These are phyloP conservation scores for Trametes versicolor DNA, from an alignment of 1,284 basidiomycete species.

Conservation along the genomic window DNA sequence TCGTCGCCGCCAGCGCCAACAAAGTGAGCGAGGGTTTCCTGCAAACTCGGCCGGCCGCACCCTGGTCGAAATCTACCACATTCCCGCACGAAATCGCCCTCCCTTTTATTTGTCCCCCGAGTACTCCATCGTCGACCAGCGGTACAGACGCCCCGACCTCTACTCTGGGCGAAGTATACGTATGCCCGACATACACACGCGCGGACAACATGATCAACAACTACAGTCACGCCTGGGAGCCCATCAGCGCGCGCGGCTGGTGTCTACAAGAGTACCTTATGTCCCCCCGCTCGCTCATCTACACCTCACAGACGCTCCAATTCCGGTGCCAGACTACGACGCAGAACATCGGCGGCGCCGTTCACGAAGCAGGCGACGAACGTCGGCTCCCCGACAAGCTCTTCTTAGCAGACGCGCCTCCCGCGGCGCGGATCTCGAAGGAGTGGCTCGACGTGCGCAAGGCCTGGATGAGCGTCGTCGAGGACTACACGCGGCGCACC, in stretches of 20 bases:
- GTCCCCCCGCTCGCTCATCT: slow-evolving; percentile 12
- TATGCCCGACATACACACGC: too few species aligned
- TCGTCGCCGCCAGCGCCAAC: slow-evolving; percentile 4
- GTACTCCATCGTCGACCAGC: too few species aligned
- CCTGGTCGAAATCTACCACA: too few species aligned
- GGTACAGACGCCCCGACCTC: too few species aligned
- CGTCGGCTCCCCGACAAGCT: slow-evolving; percentile 21
- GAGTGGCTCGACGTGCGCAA: slow-evolving; percentile 7
- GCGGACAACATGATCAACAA: too few species aligned
- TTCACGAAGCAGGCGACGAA: slow-evolving; percentile 6
- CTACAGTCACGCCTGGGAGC: not conserved
- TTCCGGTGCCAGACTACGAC: slow-evolving; percentile 27
- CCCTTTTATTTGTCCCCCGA: too few species aligned
- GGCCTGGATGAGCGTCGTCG: slow-evolving; percentile 25
- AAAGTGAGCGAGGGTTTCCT: not conserved
- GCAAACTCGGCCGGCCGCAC: not conserved
- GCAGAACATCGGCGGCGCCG: slow-evolving; percentile 25
- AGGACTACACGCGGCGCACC: slow-evolving; percentile 27
- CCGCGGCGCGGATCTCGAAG: not conserved
- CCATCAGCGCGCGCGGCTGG: slow-evolving; percentile 27
- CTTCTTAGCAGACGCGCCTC: slow-evolving; percentile 7
- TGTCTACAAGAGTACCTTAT: slow-evolving; percentile 29
- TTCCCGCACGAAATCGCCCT: too few species aligned
- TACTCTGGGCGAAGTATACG: too few species aligned
- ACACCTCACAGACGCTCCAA: slow-evolving; percentile 28